phyloP scores from a whole-genome alignment of 2,329 filamentous ascomycete genomes.

The Talaromyces sp. region DNA sequence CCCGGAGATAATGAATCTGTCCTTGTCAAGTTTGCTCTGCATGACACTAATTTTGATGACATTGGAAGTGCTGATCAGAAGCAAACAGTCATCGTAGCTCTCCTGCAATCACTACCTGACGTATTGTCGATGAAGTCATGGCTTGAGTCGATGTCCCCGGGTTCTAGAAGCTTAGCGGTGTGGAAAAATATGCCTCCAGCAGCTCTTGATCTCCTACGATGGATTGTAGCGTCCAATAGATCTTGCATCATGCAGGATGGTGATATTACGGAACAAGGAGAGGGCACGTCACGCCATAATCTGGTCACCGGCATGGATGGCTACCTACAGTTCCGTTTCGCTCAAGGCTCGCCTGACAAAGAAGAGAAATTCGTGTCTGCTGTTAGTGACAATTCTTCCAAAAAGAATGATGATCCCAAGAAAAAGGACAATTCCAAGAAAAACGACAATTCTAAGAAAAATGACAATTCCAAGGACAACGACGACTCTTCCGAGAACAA shows the following conservation, averaged over 20 bases:
- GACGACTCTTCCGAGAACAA: conserved; percentile 34
- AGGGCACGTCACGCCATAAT: conserved; percentile 38
- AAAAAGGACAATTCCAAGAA: no score
- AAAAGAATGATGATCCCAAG: conserved; percentile 14
- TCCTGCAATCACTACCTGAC: conserved; percentile 43
- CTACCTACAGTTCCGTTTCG: conserved; percentile 82
- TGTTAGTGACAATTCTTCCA: conserved; percentile 44
- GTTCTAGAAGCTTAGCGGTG: conserved; percentile 39
- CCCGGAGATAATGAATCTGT: neutral
- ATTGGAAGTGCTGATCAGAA: conserved; percentile 30
- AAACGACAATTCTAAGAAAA: no score
- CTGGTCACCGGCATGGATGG: conserved; percentile 62
- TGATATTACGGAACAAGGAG: conserved; percentile 26
- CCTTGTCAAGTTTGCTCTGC: conserved; percentile 30
- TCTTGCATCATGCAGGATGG: conserved; percentile 81
- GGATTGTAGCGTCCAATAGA: conserved; percentile 87
- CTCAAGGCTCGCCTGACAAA: conserved; percentile 84
- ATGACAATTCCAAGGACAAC: no score
- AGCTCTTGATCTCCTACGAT: conserved; percentile 68
- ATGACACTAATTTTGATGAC: conserved; percentile 44
- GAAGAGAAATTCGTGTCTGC: conserved; percentile 71
- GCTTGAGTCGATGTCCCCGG: conserved; percentile 30
- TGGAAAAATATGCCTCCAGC: conserved; percentile 65
- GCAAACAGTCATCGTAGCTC: conserved; percentile 29
- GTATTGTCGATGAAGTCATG: conserved; percentile 47